Conservation (phyloP, 2,329 filamentous ascomycete genomes). For the Ophiostoma sp. region DNA sequence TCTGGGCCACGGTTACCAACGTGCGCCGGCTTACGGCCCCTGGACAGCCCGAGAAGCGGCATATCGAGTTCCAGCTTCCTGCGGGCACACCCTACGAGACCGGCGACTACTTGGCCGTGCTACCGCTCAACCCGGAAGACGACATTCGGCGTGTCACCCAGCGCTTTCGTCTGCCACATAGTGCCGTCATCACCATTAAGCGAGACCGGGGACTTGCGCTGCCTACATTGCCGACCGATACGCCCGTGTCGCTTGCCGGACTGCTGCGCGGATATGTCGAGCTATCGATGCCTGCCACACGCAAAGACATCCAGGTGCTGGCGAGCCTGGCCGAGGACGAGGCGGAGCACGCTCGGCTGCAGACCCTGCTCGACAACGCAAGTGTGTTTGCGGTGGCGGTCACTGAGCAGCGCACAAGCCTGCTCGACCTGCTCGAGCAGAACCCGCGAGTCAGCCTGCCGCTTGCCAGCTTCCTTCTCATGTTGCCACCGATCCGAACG, state of each 20-base stretch:
- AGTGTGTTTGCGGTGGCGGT: slow-evolving; percentile 45
- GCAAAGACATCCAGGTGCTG: slow-evolving; percentile 41
- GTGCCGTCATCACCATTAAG: slow-evolving; percentile 62
- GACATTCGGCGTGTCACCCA: slow-evolving; percentile 58
- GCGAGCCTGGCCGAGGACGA: slow-evolving; percentile 30
- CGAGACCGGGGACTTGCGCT: slow-evolving; percentile 33
- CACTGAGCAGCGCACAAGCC: slow-evolving; percentile 51
- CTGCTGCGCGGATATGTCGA: slow-evolving; percentile 68
- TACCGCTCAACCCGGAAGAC: slow-evolving; percentile 61
- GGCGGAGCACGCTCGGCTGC: slow-evolving; percentile 23
- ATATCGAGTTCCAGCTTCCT: slow-evolving; percentile 62
- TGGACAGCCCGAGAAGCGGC: slow-evolving; percentile 43
- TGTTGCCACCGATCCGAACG: slow-evolving; percentile 57
- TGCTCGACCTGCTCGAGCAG: slow-evolving; percentile 57
- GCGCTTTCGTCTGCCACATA: slow-evolving; percentile 62
- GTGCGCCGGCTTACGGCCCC: slow-evolving; percentile 40
- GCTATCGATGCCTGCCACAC: slow-evolving; percentile 65
- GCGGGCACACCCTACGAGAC: slow-evolving; percentile 60
- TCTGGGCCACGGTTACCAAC: slow-evolving; percentile 50
- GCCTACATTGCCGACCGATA: slow-evolving; percentile 50
- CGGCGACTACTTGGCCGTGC: slow-evolving; percentile 69
- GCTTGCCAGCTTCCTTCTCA: slow-evolving; percentile 54
- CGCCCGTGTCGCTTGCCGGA: slow-evolving; percentile 55
- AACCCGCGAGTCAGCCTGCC: slow-evolving; percentile 49
- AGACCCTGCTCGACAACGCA: slow-evolving; percentile 44